Base-by-base conservation (phyloP, 352 stramenopile species). In the Phytophthora sojae region DNA sequence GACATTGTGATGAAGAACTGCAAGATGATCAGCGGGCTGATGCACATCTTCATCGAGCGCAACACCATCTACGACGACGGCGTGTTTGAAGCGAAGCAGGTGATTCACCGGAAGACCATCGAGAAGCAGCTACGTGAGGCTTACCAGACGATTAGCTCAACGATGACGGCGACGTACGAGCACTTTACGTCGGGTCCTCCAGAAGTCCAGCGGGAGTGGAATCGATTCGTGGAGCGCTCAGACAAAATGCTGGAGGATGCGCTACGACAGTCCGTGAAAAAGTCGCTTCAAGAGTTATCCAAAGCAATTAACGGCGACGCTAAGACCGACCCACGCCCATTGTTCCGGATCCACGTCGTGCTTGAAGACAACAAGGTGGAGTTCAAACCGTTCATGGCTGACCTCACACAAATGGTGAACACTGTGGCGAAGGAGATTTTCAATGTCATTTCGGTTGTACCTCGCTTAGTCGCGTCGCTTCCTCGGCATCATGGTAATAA, bases 391-490 rank as follows among this genome's bases (percentile, higher is more conserved):
- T 92, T 96, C 44, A 98, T 99, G 91, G 85, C 96, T 3, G 92
- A 98, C 59, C 78, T 99, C 0, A 98, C 93, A 1, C 93, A 98
- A 61, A 97, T 97, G 79, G 93, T 99, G 14, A 98, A 98, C 74
- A 95, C 82, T 8, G 91, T 99, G 6, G 91, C 93, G 2, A 99
- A 99, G 72, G 91, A 99, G 64, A 89, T 99, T n/a, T 98, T 99
- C 70, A 96, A 90, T 35, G 89, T 96, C 19, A 95, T 98, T 57
- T 96, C 83, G 9, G 92, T 98, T 9, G 92, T 99, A 4, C 94
- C 94, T 6, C 83, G 95, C 1, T 79, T 99, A 11, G 85, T 89
- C 2, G 75, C 76, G 7, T 85, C 88, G 19, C 76, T 92, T 12
- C 75, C 67, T 66, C 32, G 52, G 42, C 50, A 64, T 21, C 62